A percentile compares a stretch with the other conserved stretches of the same genome.
Conservation (phyloP, 2,329 filamentous ascomycete species). For the Trichophyton verrucosum region DNA sequence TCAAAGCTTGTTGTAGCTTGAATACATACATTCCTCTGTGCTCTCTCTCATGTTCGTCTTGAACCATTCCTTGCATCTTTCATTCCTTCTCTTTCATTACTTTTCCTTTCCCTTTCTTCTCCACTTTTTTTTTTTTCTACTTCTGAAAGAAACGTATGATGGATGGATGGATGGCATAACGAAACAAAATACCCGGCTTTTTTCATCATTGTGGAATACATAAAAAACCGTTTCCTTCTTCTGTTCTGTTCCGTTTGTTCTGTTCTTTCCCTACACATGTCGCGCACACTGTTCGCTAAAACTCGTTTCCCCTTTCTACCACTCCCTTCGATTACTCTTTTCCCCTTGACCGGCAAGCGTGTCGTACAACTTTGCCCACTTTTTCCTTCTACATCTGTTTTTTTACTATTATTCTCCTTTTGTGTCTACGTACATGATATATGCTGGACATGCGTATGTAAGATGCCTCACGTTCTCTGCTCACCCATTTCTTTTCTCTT, state of each 20-base stretch:
- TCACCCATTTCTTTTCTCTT: background rate
- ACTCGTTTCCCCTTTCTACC: background rate
- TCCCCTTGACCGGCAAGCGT: background rate
- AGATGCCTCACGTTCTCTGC: background rate
- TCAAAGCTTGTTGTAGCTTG: background rate
- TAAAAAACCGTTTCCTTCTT: slow-evolving; percentile 1
- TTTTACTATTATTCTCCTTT: background rate
- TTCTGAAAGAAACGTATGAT: background rate
- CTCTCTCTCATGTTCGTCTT: background rate
- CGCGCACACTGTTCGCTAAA: background rate
- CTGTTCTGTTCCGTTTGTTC: background rate
- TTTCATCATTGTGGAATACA: slow-evolving; percentile 3
- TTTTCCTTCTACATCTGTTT: background rate
- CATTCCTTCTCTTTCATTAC: background rate
- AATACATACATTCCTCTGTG: background rate
- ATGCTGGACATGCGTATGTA: slow-evolving; percentile 3
- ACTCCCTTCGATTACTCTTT: background rate
- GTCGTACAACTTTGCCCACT: background rate
- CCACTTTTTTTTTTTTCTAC: background rate
- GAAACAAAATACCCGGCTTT: slow-evolving; percentile 1
- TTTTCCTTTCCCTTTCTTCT: background rate
- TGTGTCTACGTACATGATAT: background rate
- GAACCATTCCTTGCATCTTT: background rate
- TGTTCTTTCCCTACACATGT: background rate
- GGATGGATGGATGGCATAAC: slow-evolving; percentile 3